Percentiles rank a stretch among this genome's conserved stretches.
Conservation (phyloP, 139 green algal genomes). For the Monoraphidium neglectum region DNA sequence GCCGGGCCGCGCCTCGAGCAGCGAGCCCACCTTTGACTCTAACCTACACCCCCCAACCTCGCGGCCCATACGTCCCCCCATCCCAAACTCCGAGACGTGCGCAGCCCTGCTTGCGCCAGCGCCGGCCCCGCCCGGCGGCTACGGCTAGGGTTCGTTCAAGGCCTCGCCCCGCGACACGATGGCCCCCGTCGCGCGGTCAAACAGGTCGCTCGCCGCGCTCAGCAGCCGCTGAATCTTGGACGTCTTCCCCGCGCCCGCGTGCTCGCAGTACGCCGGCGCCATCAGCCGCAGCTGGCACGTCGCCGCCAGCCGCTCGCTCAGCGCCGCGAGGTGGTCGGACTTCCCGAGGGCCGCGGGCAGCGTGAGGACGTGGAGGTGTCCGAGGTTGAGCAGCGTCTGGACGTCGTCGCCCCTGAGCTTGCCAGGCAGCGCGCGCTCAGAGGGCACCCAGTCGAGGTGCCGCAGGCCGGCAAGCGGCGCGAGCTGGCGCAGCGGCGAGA, state of each 20-base stretch:
- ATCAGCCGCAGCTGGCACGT: constrained; percentile 21
- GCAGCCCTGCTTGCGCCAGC: too few relatives aligned
- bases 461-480: constrained; percentile 13
- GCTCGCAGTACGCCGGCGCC: constrained; percentile 24
- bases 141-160: too few relatives aligned
- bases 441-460: constrained; percentile 26
- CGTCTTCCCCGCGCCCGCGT: background rate
- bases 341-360: constrained; percentile 7
- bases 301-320: constrained; percentile 9
- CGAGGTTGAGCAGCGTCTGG: constrained; percentile 6
- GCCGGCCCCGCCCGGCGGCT: too few relatives aligned
- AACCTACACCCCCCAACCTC: too few relatives aligned
- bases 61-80: too few relatives aligned
- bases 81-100: too few relatives aligned
- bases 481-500: constrained; percentile 20
- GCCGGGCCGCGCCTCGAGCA: too few relatives aligned
- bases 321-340: constrained; percentile 15
- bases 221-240: constrained; percentile 6
- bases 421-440: constrained; percentile 4
- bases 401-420: constrained; percentile 6
- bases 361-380: constrained; percentile 13
- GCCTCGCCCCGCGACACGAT: too few relatives aligned
- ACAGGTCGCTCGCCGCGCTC: constrained; percentile 16
- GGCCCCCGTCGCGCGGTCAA: background rate
- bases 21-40: too few relatives aligned